Base-by-base conservation (phyloP, 2,329 filamentous ascomycete species). In the Ophiocordyceps sinensis region DNA sequence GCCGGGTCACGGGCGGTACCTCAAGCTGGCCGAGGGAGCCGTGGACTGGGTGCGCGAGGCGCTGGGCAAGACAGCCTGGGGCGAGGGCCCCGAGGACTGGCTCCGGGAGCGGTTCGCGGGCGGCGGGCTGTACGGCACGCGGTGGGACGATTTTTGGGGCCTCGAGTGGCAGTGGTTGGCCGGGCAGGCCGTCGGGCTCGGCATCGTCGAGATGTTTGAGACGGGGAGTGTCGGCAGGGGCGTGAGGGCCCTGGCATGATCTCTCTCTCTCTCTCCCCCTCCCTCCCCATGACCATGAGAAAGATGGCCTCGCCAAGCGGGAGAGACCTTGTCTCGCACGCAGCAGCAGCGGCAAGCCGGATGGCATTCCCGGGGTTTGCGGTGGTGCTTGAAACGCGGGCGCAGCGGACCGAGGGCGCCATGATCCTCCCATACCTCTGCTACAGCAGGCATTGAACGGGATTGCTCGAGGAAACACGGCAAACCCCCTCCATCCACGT, bases 21-120 rank as follows among this genome's bases (percentile, higher is more conserved):
- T 87, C 36, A 82, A 80, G 55, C 66, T 87, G 3, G 64, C 80
- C 0, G 67, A 73, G 17, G 68, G 66, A 29, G 75, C 77, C 2
- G 67, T 82, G 13, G 67, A 68, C 21, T 80, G 84, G 56, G 59
- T 87, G 0, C 57, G 77, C 1, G 63, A 64, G 6, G 60, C 83
- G 28, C 58, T 87, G 26, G 63, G 62, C 13, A 74, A 73, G 54
- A 75, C 73, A 12, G 70, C 67, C 41, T 77, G 71, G 58, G 70
- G 71, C 36, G 81, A 85, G 59, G 72, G 71, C 28, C 75, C 81
- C 1, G 69, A 81, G 56, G 61, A 64, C 32, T 60, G 76, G 48
- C 62, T 87, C 32, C 66, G 67, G 32, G 80, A 86, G 57, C 70
- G 77, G 39, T 87, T 83, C 75, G 77, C 86, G 47, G 82, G 80